Percentiles rank a stretch among this genome's conserved stretches.
phyloP scores from a whole-genome alignment of 1,139 yeast species.

The Geotrichum reessii region DNA sequence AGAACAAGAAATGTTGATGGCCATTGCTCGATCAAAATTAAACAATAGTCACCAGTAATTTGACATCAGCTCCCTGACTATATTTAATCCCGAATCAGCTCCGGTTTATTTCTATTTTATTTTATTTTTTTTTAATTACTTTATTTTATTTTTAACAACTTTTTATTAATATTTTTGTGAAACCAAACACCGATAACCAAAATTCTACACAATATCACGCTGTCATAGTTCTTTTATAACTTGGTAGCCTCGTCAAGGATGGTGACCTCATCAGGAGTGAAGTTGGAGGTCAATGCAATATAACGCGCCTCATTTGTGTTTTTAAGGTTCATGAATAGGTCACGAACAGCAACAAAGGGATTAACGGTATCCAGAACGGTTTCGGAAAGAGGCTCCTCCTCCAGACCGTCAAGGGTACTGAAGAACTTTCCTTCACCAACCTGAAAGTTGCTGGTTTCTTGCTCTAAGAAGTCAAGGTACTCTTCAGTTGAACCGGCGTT shows the following conservation, averaged over 20 bases:
- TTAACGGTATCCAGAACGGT: conserved; percentile 73
- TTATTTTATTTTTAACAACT: background rate
- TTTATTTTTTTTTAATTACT: background rate
- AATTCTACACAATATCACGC: background rate
- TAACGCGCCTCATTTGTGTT: conserved; percentile 31
- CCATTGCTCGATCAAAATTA: conserved; percentile 66
- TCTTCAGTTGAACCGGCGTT: conserved; percentile 27
- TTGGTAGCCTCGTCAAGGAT: conserved; percentile 22
- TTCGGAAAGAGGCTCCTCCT: conserved; percentile 76
- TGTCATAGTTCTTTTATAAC: background rate
- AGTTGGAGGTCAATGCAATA: conserved; percentile 26
- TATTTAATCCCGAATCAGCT: background rate
- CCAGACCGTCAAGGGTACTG: conserved; percentile 44
- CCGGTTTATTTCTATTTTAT: background rate
- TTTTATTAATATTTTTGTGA: background rate
- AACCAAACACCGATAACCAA: background rate
- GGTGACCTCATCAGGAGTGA: conserved; percentile 36
- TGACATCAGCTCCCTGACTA: background rate
- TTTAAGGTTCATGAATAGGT: conserved; percentile 38
- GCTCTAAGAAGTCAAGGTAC: conserved; percentile 31
- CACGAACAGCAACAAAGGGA: conserved; percentile 50
- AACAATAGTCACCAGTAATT: conserved; percentile 24
- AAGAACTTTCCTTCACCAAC: conserved; percentile 1
- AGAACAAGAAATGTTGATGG: conserved; percentile 90
- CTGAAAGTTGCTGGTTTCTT: conserved; percentile 7